These are phyloP conservation scores for Lachnellula occidentalis DNA, from an alignment of 2,329 filamentous ascomycete species.

Conservation along the genomic window DNA sequence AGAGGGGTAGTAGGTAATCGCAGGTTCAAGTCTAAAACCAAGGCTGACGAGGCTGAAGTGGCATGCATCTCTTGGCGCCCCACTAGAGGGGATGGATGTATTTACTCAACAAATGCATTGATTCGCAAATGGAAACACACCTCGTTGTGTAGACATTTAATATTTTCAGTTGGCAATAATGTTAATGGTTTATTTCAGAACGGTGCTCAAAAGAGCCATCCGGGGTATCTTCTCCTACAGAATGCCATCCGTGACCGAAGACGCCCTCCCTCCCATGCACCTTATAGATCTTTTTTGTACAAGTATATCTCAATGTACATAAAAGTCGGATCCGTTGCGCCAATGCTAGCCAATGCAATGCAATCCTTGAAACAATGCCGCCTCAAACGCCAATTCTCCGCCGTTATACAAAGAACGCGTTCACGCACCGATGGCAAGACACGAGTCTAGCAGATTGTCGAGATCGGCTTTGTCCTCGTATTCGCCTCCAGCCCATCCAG, in stretches of 20 bases:
- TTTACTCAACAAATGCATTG: not conserved
- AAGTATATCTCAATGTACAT: constrained; percentile 15
- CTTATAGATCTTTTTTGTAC: constrained; percentile 16
- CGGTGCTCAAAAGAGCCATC: constrained; percentile 1
- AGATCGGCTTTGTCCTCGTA: constrained; percentile 46
- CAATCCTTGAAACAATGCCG: constrained; percentile 10
- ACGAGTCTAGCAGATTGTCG: constrained; percentile 45
- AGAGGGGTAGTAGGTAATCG: not conserved
- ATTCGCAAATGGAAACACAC: not conserved
- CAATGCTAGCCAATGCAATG: constrained; percentile 20
- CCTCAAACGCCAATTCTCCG: constrained; percentile 18
- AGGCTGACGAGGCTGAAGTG: constrained; percentile 13
- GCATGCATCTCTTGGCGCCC: not conserved
- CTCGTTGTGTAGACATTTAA: not conserved
- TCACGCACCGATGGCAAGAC: constrained; percentile 28
- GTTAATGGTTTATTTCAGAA: not conserved
- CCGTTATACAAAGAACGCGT: not conserved
- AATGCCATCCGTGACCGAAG: constrained; percentile 12
- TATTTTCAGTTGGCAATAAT: not conserved
- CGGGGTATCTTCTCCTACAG: constrained; percentile 27
- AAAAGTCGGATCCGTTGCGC: constrained; percentile 11
- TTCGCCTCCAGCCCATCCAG: constrained; percentile 59
- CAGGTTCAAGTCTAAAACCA: not conserved
- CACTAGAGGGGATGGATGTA: not conserved
- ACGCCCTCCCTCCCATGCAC: constrained; percentile 12